A percentile compares a stretch with the other conserved stretches of the same genome.
Evolutionary conservation across 306 rosid species (phyloP).

Genomic region (Vigna unguiculata): DNA sequence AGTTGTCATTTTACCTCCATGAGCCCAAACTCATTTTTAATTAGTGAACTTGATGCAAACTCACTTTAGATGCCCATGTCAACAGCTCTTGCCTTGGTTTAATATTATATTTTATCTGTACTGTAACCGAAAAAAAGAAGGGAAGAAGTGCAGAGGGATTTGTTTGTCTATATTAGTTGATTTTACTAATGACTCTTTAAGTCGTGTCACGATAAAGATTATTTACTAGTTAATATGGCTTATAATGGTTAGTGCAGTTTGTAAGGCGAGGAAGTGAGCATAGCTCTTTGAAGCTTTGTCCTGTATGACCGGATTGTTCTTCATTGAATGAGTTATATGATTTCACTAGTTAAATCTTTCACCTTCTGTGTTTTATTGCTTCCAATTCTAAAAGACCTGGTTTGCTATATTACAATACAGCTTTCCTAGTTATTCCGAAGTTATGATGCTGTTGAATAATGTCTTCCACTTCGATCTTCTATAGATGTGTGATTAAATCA

Average conservation of each 20-base stretch:
- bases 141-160: neutral
- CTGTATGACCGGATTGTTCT: slow-evolving; percentile 21
- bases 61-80: slow-evolving; percentile 12
- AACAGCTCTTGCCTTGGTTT: slow-evolving; percentile 10
- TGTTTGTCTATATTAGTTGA: slow-evolving; percentile 13
- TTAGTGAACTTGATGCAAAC: slow-evolving; percentile 11
- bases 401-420: slow-evolving; percentile 19
- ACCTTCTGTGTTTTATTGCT: slow-evolving; percentile 22
- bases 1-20: slow-evolving; percentile 23
- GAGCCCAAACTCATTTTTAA: slow-evolving; percentile 8
- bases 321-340: neutral
- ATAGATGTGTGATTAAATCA: slow-evolving; percentile 27
- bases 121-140: neutral
- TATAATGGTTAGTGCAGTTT: neutral
- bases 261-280: slow-evolving; percentile 3
- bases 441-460: slow-evolving; percentile 27
- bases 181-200: slow-evolving; percentile 8
- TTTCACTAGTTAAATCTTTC: slow-evolving; percentile 14
- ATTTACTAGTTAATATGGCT: neutral
- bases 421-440: slow-evolving; percentile 6
- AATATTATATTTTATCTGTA: neutral
- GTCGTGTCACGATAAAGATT: slow-evolving; percentile 17
- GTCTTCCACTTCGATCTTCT: slow-evolving; percentile 18
- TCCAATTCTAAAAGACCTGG: slow-evolving; percentile 25
- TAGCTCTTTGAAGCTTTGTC: slow-evolving; percentile 22